Evolutionary conservation across 305 asterid species (phyloP), one percentile per base, ranked within the genome.

Genomic region (Fraxinus ornus): DNA sequence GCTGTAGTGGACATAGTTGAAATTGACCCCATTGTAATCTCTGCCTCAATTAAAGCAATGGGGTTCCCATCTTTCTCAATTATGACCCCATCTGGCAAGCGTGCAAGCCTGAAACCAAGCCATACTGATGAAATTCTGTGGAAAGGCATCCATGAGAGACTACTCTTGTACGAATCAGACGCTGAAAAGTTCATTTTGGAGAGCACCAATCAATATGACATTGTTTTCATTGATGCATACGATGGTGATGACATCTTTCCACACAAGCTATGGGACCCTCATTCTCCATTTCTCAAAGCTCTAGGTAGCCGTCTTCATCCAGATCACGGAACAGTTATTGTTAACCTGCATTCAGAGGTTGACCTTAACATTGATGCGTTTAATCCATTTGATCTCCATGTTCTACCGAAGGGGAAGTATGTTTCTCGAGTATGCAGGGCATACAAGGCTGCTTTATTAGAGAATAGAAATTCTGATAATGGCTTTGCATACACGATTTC

Each of bases 231-330:
- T 0, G 98, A 94, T 76, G 98, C 98, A 76, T 94, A 94, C 78
- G 97, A 94, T 44, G 96, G 97, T 0, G 94, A 93, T 36, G 98
- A 94, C 86, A 86, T 90, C 47, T 94, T 93, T 68, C 98, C 97
- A 1, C 87, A 64, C 86, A 85, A 91, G 36, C 84, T 94, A 36
- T 93, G 98, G 97, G 90, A 91, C 52, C 89, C 92, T 0, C 78
- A 81, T 68, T 91, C 91, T 72, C 93, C 94, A 26, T 94, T 94
- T 80, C 83, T 94, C 72, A 89, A 86, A 79, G 86, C 91, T 55
- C 82, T 94, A 17, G 88, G 89, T 32, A 86, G 86, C 62, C 90
- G 86, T 57, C 97, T 94, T 39, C 94, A 93, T 77, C 96, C 97
- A 0, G 86, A 88, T 60, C 97, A 93, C 80, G 98, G 98, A 76